Conservation (phyloP, 2,329 filamentous ascomycete species). For the Penicillium occitanis region DNA sequence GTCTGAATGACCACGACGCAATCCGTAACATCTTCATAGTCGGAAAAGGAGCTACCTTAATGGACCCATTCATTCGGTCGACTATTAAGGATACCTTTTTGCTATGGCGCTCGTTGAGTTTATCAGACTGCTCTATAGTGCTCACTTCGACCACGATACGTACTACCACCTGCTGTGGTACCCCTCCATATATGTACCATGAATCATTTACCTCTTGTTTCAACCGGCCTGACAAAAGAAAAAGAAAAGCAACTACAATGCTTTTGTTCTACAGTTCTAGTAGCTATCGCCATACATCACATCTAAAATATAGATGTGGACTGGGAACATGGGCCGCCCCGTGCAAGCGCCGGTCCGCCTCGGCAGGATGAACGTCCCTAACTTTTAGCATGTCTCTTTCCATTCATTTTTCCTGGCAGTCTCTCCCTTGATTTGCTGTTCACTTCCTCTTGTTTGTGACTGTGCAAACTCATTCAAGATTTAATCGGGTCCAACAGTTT, state of each 20-base stretch:
- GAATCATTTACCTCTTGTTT: not conserved
- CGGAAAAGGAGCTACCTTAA: not conserved
- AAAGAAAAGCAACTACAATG: not conserved
- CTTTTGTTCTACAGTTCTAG: not conserved
- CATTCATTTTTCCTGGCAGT: not conserved
- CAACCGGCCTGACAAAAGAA: not conserved
- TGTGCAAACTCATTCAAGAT: constrained; percentile 1
- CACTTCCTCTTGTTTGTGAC: not conserved
- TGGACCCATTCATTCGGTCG: not conserved
- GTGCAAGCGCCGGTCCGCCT: constrained; percentile 17
- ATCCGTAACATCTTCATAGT: not conserved
- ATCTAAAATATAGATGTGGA: not conserved
- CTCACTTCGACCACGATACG: not conserved
- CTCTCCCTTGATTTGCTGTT: constrained; percentile 7
- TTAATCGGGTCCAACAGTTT: not conserved
- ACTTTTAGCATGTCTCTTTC: constrained; percentile 3
- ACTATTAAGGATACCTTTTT: not conserved
- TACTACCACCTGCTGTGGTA: not conserved
- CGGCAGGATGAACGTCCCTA: constrained; percentile 10
- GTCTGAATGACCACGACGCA: not conserved
- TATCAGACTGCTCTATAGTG: not conserved
- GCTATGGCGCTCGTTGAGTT: not conserved
- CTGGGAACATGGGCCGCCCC: constrained; percentile 19
- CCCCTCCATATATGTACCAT: not conserved
- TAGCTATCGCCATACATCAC: not conserved